Evolutionary conservation across 176 grass and related monocot genomes (phyloP).

Genomic region (Carex kokanica): DNA sequence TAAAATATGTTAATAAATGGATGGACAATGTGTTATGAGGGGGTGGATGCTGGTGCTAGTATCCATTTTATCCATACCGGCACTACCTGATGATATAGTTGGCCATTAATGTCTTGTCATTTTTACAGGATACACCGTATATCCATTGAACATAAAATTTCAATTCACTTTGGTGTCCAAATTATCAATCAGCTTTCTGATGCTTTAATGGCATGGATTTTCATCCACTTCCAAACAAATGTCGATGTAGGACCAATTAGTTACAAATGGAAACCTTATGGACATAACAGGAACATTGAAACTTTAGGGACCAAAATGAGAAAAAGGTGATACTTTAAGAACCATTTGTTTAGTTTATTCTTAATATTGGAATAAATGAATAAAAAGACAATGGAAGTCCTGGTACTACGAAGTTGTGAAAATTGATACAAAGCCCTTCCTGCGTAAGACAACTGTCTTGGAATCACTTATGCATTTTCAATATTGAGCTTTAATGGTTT

Average conservation of each 20-base stretch:
- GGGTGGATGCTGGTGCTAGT: background rate
- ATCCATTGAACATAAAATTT: background rate
- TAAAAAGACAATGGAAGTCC: background rate
- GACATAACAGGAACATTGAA: background rate
- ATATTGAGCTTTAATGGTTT: background rate
- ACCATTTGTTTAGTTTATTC: background rate
- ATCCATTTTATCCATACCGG: background rate
- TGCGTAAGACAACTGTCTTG: background rate
- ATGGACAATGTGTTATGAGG: background rate
- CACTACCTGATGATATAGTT: background rate
- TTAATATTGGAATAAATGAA: background rate
- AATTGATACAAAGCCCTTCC: background rate
- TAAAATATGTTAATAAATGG: background rate
- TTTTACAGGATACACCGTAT: background rate
- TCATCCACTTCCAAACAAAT: background rate
- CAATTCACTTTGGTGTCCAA: background rate
- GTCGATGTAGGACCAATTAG: background rate
- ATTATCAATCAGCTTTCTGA: background rate
- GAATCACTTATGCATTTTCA: background rate
- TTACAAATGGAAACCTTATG: background rate
- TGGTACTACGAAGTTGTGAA: background rate
- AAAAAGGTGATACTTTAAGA: background rate
- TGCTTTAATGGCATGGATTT: background rate
- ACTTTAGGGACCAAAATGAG: background rate
- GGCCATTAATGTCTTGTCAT: background rate